Evolutionary conservation across 2,329 filamentous ascomycete genomes (phyloP), one percentile per base, ranked within the genome.

Genomic region (Botrytis pseudocinerea): DNA sequence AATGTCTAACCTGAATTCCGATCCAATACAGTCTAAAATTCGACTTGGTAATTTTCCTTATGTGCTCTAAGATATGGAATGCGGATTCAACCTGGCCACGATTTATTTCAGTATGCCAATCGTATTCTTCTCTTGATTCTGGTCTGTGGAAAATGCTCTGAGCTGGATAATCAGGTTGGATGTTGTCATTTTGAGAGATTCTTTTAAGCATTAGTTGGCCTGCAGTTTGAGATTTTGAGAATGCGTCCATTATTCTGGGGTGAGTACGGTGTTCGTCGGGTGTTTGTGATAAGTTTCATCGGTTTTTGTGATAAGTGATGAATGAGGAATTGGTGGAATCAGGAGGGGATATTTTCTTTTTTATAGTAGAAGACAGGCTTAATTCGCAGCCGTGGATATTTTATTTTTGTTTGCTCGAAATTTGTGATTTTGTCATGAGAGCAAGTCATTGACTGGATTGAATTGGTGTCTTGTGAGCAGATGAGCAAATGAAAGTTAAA

Each of bases 351-450:
- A 28, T 28, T 54, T 5, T 18, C 16, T 25, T 28, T 28, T 54
- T 9, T 12, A 4, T 1, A 16, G 1, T 54, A 18, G 1, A 18
- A 54, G 16, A 18, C 14, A n/a, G 6, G 6, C 6, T 18, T 2
- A 18, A 28, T 18, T 18, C 8, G 18, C 28, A 54, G 51, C 14
- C n/a, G 2, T 18, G 14, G 14, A 18, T 14, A 2, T 54, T 25
- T 7, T 8, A 16, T 3, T 28, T 28, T 28, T 18, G n/a, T 28
- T 54, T 54, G 48, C 48, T 14, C n/a, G n/a, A n/a, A n/a, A n/a
- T n/a, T n/a, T n/a, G n/a, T n/a, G n/a, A n/a, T n/a, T n/a, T n/a
- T 2, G 14, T 28, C 14, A 54, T n/a, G 51, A 4, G 51, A 54
- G 51, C 51, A 54, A 2, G 6, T 54, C 51, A 28, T 7, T 28